Conservation (phyloP, 768 basidiomycete species). For the Xanthoconium stramineum region DNA sequence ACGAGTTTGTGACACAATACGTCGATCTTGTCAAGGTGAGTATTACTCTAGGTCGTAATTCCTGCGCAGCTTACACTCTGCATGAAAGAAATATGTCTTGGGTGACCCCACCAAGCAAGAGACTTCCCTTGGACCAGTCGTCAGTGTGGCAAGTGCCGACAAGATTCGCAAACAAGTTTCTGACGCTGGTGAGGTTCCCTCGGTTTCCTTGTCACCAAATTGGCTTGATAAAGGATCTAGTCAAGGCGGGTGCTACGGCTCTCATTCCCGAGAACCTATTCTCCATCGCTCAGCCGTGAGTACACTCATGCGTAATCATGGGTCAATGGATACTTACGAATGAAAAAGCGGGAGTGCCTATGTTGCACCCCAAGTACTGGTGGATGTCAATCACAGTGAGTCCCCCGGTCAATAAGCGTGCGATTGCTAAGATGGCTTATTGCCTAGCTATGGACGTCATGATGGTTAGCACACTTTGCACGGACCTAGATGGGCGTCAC, state of each 20-base stretch:
- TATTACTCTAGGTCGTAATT: not conserved
- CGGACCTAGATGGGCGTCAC: too few species aligned
- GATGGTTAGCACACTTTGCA: constrained; percentile 50
- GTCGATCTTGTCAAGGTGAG: constrained; percentile 70
- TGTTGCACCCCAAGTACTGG: constrained; percentile 87
- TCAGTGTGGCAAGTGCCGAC: constrained; percentile 82
- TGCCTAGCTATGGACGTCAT: constrained; percentile 84
- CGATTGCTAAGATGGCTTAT: constrained; percentile 3
- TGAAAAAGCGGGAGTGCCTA: constrained; percentile 68
- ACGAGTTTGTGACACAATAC: constrained; percentile 71
- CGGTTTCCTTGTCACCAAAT: not conserved
- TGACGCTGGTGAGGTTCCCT: constrained; percentile 62
- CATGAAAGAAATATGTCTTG: constrained; percentile 66
- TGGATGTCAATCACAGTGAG: constrained; percentile 86
- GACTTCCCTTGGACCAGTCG: constrained; percentile 89
- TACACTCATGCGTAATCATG: constrained; percentile 2
- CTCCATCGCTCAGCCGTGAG: constrained; percentile 64
- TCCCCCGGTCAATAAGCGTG: constrained; percentile 11
- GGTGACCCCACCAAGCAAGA: constrained; percentile 76
- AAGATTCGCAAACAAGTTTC: constrained; percentile 82
- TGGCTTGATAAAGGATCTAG: constrained; percentile 31
- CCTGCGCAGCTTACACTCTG: not conserved
- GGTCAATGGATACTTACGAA: not conserved
- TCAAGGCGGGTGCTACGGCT: constrained; percentile 74
- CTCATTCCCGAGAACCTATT: constrained; percentile 70